A percentile compares a stretch with the other conserved stretches of the same genome.
These are phyloP conservation scores for Neonectria sp. DNA, from an alignment of 2,329 filamentous ascomycete species.

Conservation along the genomic window DNA sequence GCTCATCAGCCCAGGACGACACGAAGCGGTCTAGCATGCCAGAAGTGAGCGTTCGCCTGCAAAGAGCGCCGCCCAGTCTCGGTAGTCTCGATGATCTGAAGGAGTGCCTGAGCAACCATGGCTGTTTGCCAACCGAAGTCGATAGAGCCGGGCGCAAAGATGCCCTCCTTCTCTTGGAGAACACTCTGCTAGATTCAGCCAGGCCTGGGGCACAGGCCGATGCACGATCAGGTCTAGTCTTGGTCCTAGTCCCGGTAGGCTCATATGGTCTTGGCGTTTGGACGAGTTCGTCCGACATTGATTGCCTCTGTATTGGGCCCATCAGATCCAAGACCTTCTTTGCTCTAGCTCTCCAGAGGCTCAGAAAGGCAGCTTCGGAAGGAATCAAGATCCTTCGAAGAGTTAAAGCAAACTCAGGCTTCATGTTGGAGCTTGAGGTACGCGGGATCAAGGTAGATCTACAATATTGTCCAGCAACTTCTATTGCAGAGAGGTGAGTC, in stretches of 20 bases:
- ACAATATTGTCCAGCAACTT: slow-evolving; percentile 75
- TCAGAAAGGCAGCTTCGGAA: slow-evolving; percentile 61
- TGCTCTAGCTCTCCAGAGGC: slow-evolving; percentile 67
- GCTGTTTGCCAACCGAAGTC: slow-evolving; percentile 62
- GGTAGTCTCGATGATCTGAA: slow-evolving; percentile 54
- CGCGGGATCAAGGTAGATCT: slow-evolving; percentile 72
- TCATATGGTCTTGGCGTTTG: slow-evolving; percentile 76
- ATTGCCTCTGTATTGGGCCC: slow-evolving; percentile 76
- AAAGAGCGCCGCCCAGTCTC: slow-evolving; percentile 50
- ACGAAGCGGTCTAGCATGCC: slow-evolving; percentile 13
- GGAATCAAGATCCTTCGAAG: slow-evolving; percentile 69
- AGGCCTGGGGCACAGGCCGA: slow-evolving; percentile 22
- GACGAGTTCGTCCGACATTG: slow-evolving; percentile 73
- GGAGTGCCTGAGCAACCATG: slow-evolving; percentile 53
- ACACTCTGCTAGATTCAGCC: slow-evolving; percentile 56
- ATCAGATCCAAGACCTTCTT: slow-evolving; percentile 75
- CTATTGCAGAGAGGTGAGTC: slow-evolving; percentile 64
- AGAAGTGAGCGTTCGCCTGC: slow-evolving; percentile 48
- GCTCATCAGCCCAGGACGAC: slow-evolving; percentile 17
- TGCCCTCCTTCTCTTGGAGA: slow-evolving; percentile 63
- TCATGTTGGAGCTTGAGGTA: slow-evolving; percentile 76
- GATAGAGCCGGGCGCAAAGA: slow-evolving; percentile 59
- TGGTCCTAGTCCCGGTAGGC: slow-evolving; percentile 74
- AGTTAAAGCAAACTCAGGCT: slow-evolving; percentile 71
- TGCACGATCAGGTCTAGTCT: slow-evolving; percentile 43